These are phyloP conservation scores for Kentomonas sorsogonicus DNA, from an alignment of 208 protist species.

Conservation along the genomic window DNA sequence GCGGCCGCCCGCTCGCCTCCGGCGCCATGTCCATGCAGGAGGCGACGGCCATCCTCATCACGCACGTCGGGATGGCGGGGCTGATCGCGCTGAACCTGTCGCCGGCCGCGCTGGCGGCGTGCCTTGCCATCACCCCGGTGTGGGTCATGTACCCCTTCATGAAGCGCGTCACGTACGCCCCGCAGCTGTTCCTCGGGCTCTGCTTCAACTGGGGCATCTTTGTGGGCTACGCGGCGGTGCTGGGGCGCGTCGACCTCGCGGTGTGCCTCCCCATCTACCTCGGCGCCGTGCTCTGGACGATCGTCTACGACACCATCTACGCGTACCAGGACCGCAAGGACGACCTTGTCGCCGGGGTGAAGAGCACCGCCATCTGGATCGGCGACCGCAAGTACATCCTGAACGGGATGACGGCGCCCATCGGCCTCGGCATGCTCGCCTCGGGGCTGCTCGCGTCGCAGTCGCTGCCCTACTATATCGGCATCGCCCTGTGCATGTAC, in stretches of 20 bases:
- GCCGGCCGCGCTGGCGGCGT: conserved; percentile 47
- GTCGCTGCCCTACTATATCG: conserved; percentile 68
- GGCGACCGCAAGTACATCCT: conserved; percentile 80
- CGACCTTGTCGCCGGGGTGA: conserved; percentile 75
- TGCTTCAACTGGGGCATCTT: conserved; percentile 87
- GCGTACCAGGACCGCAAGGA: conserved; percentile 73
- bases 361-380: conserved; percentile 77
- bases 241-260: conserved; percentile 62
- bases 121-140: conserved; percentile 54
- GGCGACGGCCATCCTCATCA: conserved; percentile 36
- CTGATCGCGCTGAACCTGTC: conserved; percentile 67
- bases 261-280: conserved; percentile 73
- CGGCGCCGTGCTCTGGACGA: conserved; percentile 63
- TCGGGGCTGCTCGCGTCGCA: conserved; percentile 66
- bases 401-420: conserved; percentile 43
- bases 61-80: conserved; percentile 32
- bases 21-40: conserved; percentile 50
- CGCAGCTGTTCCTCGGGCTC: conserved; percentile 70
- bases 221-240: conserved; percentile 80
- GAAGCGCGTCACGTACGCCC: conserved; percentile 77
- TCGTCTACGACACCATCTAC: conserved; percentile 85
- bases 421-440: conserved; percentile 38
- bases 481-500: conserved; percentile 48
- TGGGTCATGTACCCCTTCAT: conserved; percentile 77
- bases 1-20: conserved; percentile 52